Conservation (phyloP, 306 rosid genomes). For the Medicago lupulina region DNA sequence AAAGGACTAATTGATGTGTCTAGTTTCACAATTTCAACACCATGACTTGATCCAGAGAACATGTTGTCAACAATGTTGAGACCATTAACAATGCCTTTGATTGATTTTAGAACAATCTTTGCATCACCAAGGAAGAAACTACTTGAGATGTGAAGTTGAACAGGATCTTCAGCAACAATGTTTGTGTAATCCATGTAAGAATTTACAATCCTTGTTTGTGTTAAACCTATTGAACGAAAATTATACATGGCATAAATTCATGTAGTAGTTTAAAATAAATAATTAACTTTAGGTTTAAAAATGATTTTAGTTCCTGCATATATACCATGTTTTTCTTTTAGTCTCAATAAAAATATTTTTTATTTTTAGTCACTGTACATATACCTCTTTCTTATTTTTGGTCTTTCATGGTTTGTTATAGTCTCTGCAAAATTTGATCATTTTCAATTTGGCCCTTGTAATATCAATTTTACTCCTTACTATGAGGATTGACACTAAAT, state of each 20-base stretch:
- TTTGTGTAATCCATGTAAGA: constrained; percentile 87
- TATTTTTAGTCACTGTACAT: too few relatives aligned
- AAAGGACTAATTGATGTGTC: constrained; percentile 67
- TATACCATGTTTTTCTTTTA: too few relatives aligned
- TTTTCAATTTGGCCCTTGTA: too few relatives aligned
- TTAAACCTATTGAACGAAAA: constrained; percentile 47
- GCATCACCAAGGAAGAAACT: constrained; percentile 91
- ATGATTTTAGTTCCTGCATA: too few relatives aligned
- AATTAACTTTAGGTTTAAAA: background rate
- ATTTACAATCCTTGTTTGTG: constrained; percentile 82
- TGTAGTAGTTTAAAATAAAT: background rate
- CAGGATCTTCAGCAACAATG: constrained; percentile 86
- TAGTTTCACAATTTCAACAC: constrained; percentile 64
- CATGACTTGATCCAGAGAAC: constrained; percentile 69
- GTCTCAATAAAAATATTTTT: too few relatives aligned
- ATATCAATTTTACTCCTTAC: background rate
- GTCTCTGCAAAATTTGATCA: too few relatives aligned
- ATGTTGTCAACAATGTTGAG: constrained; percentile 81
- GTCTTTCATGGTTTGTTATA: too few relatives aligned
- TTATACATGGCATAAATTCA: background rate
- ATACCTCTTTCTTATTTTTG: too few relatives aligned
- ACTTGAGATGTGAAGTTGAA: constrained; percentile 74
- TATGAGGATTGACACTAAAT: background rate
- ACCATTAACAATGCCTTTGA: constrained; percentile 68
- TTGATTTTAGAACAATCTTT: constrained; percentile 66